Evolutionary conservation across 108 stramenopile genomes (phyloP), one percentile per base, ranked within the genome.

Genomic region (Fistulifera pelliculosa): DNA sequence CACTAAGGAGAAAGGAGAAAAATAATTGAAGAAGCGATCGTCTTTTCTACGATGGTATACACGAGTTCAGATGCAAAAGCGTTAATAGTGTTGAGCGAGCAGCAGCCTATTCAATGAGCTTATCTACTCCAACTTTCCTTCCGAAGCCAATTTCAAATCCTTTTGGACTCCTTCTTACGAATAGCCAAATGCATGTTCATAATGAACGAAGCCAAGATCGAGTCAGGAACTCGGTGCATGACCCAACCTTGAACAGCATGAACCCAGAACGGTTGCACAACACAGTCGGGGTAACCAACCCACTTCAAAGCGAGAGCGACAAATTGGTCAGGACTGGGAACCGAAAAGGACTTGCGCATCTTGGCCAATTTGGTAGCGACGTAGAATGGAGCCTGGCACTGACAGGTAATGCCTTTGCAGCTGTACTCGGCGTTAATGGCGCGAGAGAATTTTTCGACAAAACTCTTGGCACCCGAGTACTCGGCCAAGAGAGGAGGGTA

Each of bases 351-450:
- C 63, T 91, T 90, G 18, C 95, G 80, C 83, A 97, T 76, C 75
- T 99, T 99, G 55, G 96, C 90, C 41, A 99, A 72, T 73, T 98
- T 98, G 12, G 97, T 96, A 40, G 94, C 91, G 23, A 99, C 96
- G 56, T 97, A 93, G 61, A 98, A 89, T 2, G 99, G 99, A 54
- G 86, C 74, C 62, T 98, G 97, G 73, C 94, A 95, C 65, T 97
- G 96, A 47, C 95, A 94, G 47, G 76, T 82, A 54, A 98, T 74
- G 41, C 96, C 96, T 76, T 78, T 89, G 15, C 51, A 54, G 19
- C 69, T 69, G 66, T 91, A 91, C 68, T 97, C 96, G 7, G 85
- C 85, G 71, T 95, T 70, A 55, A 98, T 64, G 6, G 88, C 84
- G 58, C 91, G 76, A 28, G 97, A 94, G 68, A 97, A 95, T 41